Conservation (phyloP, 2,329 filamentous ascomycete species). For the Ophiostoma fasciatum region DNA sequence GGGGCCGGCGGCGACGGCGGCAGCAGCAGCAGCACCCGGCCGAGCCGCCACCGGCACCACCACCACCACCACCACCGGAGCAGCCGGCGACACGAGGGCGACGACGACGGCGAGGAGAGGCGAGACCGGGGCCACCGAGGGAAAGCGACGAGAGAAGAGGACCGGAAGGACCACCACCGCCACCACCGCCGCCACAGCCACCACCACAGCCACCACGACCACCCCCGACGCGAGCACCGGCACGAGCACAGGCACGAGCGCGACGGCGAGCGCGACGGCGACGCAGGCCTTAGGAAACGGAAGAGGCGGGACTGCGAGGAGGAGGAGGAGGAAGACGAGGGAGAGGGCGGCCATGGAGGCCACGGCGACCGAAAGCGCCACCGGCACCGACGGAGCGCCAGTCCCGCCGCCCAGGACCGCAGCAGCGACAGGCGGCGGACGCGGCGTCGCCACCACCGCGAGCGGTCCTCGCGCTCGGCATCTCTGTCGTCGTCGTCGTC, state of each 20-base stretch:
- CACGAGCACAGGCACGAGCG: too few relatives aligned
- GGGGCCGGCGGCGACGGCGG: too few relatives aligned
- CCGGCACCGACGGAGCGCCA: too few relatives aligned
- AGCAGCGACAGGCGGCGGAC: background rate
- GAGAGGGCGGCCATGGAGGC: background rate
- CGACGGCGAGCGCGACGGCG: background rate
- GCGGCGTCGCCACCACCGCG: too few relatives aligned
- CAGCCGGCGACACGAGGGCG: too few relatives aligned
- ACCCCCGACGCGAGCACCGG: background rate
- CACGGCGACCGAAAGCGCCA: background rate
- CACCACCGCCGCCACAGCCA: background rate
- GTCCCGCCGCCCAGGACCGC: background rate
- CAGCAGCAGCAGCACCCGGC: too few relatives aligned
- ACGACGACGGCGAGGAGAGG: background rate
- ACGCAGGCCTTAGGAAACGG: too few relatives aligned
- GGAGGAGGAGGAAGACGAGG: background rate
- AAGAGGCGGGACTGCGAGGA: too few relatives aligned
- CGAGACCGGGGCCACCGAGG: background rate
- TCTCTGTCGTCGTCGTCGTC: background rate
- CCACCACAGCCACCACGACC: background rate
- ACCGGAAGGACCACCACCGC: background rate
- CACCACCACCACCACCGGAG: too few relatives aligned
- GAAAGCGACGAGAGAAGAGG: background rate
- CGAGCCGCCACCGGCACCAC: too few relatives aligned
- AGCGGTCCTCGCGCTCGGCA: background rate